Evolutionary conservation across 1,284 basidiomycete genomes (phyloP).

Genomic region (Moniliophthora roreri): DNA sequence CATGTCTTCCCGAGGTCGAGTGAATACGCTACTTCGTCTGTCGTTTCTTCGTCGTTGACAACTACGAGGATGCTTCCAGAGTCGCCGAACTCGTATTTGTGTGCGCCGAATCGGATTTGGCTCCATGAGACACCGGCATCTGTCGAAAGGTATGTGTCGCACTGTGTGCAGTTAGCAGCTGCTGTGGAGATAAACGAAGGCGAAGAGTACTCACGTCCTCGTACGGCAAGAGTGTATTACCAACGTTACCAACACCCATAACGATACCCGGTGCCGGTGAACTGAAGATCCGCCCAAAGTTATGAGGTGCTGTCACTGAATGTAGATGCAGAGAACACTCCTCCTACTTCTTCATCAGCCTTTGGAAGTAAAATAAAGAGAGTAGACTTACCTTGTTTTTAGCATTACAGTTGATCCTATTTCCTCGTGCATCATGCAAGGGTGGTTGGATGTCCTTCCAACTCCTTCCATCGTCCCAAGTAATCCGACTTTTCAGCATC

Average conservation of each 20-base stretch:
- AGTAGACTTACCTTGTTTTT: conserved; percentile 31
- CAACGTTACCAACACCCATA: conserved; percentile 93
- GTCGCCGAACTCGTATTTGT: conserved; percentile 97
- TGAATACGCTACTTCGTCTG: conserved; percentile 78
- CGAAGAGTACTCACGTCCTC: conserved; percentile 36
- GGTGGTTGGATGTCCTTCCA: conserved; percentile 80
- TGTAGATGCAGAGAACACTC: conserved; percentile 88
- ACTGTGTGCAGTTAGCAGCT: conserved; percentile 34
- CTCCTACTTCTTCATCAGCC: conserved; percentile 22
- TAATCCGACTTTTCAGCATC: conserved; percentile 76
- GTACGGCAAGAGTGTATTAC: conserved; percentile 71
- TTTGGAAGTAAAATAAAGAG: no score
- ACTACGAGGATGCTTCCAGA: conserved; percentile 82
- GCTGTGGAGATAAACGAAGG: no score
- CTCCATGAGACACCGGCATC: conserved; percentile 90
- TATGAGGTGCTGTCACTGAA: conserved; percentile 89
- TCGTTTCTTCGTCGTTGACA: conserved; percentile 85
- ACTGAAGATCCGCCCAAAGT: conserved; percentile 91
- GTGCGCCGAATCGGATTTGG: conserved; percentile 76
- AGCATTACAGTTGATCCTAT: conserved; percentile 62
- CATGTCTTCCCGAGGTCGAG: conserved; percentile 84
- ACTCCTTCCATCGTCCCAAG: conserved; percentile 89
- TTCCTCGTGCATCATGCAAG: conserved; percentile 55
- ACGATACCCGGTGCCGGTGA: conserved; percentile 92
- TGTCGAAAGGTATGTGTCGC: conserved; percentile 91